Evolutionary conservation across 2,329 filamentous ascomycete species (phyloP).

Genomic region (Fusarium abutilonis): DNA sequence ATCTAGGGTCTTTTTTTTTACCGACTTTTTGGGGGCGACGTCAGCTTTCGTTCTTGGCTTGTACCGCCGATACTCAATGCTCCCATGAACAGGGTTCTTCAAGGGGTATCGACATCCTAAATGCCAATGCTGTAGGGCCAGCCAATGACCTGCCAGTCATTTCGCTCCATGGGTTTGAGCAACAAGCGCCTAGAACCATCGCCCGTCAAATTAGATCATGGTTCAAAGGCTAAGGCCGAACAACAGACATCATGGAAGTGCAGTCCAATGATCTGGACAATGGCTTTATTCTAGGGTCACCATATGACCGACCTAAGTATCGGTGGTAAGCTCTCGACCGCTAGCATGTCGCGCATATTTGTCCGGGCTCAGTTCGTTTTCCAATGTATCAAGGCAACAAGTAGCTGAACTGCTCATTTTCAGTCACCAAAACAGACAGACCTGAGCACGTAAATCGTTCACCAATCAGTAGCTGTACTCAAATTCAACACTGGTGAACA

Average conservation of each 20-base stretch:
- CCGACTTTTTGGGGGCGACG: background rate
- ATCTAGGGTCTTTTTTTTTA: background rate
- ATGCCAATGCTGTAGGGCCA: slow-evolving; percentile 37
- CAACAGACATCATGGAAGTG: no score
- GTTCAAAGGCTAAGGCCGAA: background rate
- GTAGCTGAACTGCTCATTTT: background rate
- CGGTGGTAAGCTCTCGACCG: background rate
- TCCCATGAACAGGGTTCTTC: slow-evolving; percentile 22
- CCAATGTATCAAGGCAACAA: background rate
- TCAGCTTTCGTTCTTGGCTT: slow-evolving; percentile 1
- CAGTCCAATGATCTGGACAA: no score
- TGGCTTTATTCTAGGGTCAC: no score
- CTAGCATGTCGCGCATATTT: background rate
- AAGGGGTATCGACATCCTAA: slow-evolving; percentile 16
- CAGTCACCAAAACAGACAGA: no score
- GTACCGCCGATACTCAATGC: slow-evolving; percentile 3
- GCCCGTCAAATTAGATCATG: background rate
- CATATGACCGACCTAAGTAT: background rate
- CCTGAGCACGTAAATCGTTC: no score
- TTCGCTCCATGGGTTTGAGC: background rate
- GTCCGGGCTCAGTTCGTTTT: background rate
- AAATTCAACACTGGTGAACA: background rate
- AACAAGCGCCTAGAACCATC: slow-evolving; percentile 3
- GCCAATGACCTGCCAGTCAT: slow-evolving; percentile 20
- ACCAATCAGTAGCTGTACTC: background rate